Evolutionary conservation across 371 early-diverging fungal species (phyloP).

Genomic region (Parasitella parasitica): DNA sequence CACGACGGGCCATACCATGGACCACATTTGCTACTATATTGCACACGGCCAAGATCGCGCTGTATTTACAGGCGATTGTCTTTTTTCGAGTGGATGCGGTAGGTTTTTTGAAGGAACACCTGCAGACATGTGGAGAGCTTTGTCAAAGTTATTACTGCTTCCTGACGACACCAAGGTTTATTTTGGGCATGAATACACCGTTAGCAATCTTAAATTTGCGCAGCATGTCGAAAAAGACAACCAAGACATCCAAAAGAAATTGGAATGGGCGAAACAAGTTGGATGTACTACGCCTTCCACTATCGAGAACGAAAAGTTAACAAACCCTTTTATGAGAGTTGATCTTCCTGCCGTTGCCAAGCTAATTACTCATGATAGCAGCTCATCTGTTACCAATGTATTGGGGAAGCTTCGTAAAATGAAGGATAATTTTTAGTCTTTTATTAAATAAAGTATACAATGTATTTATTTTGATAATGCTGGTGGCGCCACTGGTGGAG

Average conservation of each 20-base stretch:
- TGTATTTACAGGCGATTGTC: conserved; percentile 37
- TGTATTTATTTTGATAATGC: background rate
- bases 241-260: conserved; percentile 47
- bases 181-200: conserved; percentile 93
- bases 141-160: conserved; percentile 64
- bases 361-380: background rate
- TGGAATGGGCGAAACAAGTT: conserved; percentile 50
- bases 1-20: conserved; percentile 85
- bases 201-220: conserved; percentile 59
- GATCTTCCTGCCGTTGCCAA: conserved; percentile 19
- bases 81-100: conserved; percentile 76
- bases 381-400: conserved; percentile 24
- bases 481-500: background rate
- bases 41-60: conserved; percentile 20
- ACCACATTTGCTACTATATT: conserved; percentile 50
- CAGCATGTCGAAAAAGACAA: conserved; percentile 42
- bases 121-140: conserved; percentile 77
- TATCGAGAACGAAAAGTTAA: conserved; percentile 75
- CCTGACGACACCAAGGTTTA: conserved; percentile 85
- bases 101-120: conserved; percentile 93
- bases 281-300: conserved; percentile 78
- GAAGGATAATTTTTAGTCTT: conserved; percentile 43
- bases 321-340: conserved; percentile 90
- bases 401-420: conserved; percentile 40
- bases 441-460: background rate